phyloP scores from a whole-genome alignment of 2,329 filamentous ascomycete species.

The Balansia obtecta region DNA sequence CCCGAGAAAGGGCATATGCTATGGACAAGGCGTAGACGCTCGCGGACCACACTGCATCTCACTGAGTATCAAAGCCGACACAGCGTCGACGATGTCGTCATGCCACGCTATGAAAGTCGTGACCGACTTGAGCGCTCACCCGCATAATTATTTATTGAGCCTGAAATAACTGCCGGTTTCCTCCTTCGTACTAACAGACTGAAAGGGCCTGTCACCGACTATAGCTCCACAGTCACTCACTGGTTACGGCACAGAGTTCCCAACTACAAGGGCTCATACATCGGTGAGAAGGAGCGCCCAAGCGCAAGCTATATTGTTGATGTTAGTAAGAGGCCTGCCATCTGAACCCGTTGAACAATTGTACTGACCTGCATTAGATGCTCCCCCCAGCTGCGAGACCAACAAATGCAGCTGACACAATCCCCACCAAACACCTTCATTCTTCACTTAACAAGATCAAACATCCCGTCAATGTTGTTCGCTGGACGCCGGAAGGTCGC shows the following conservation, averaged over 20 bases:
- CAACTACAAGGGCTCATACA: conserved; percentile 58
- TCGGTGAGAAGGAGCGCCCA: conserved; percentile 69
- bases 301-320: conserved; percentile 84
- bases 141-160: too few species aligned
- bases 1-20: too few species aligned
- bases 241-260: conserved; percentile 71
- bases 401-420: conserved; percentile 66
- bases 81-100: too few species aligned
- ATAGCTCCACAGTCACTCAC: conserved; percentile 78
- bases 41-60: too few species aligned
- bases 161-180: too few species aligned
- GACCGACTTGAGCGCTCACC: too few species aligned
- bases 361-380: conserved; percentile 45
- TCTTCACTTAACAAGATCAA: conserved; percentile 98
- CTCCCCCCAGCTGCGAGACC: conserved; percentile 69
- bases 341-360: neutral
- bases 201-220: conserved; percentile 80
- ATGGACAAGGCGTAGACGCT: too few species aligned
- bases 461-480: conserved; percentile 90
- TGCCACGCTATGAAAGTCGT: too few species aligned
- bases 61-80: too few species aligned
- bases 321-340: conserved; percentile 30
- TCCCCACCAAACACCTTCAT: conserved; percentile 90
- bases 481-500: conserved; percentile 94
- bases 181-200: conserved; percentile 8